Percentiles rank a stretch among this genome's conserved stretches.
phyloP scores from a whole-genome alignment of 129 eudicot species.

The Ambrosia trifida region DNA sequence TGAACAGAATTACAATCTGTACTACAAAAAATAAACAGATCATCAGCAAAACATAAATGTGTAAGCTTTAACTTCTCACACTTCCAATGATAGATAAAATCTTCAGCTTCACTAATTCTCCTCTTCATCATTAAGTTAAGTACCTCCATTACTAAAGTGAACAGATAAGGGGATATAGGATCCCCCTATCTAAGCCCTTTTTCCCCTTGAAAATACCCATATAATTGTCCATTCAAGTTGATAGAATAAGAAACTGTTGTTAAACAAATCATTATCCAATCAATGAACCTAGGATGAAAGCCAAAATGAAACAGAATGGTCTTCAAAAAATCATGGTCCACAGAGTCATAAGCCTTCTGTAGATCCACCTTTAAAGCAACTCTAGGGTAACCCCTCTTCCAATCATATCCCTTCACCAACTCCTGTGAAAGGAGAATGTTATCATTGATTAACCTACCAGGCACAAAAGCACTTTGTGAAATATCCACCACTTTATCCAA shows the following conservation, averaged over 20 bases:
- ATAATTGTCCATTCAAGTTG: background rate
- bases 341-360: background rate
- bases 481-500: background rate
- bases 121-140: background rate
- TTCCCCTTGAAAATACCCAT: background rate
- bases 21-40: background rate
- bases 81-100: slow-evolving; percentile 2
- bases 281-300: background rate
- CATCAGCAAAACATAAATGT: background rate
- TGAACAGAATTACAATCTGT: background rate
- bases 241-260: no score
- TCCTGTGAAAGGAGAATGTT: background rate
- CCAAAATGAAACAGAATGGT: background rate
- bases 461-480: background rate
- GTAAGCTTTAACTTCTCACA: background rate
- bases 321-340: background rate
- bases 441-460: background rate
- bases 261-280: background rate
- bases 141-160: background rate
- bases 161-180: background rate
- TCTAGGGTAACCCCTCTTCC: background rate
- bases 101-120: no score
- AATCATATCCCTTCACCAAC: background rate
- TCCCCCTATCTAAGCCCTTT: background rate
- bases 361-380: background rate